A percentile compares a stretch with the other conserved stretches of the same genome.
Evolutionary conservation across 805 yeast species (phyloP).

Genomic region (Myxozyma mucilagina): DNA sequence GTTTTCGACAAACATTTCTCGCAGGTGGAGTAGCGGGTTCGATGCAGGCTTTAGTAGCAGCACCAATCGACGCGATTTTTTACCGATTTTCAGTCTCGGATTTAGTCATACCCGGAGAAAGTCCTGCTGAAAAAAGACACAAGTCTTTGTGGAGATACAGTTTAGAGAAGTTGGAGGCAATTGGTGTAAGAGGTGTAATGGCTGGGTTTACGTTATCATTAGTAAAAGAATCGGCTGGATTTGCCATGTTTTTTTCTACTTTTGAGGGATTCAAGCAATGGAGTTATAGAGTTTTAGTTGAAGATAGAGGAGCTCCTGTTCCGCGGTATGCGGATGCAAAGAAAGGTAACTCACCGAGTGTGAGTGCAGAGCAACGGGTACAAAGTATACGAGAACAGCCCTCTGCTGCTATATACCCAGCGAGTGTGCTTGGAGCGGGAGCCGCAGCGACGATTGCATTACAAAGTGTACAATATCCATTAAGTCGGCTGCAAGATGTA

Average conservation of each 20-base stretch:
- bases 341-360: not conserved
- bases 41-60: conserved; percentile 84
- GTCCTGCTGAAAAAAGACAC: conserved; percentile 36
- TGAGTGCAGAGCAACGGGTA: not conserved
- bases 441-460: conserved; percentile 79
- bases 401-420: conserved; percentile 50
- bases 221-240: conserved; percentile 74
- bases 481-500: conserved; percentile 73
- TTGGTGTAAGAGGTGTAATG: conserved; percentile 82
- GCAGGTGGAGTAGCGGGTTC: conserved; percentile 89
- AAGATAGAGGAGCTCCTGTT: conserved; percentile 22
- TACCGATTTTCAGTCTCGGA: conserved; percentile 79
- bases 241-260: conserved; percentile 56
- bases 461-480: conserved; percentile 79
- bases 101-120: conserved; percentile 47
- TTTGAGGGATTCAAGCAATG: conserved; percentile 58
- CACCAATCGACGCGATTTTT: conserved; percentile 89
- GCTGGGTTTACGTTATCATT: conserved; percentile 84
- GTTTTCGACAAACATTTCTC: conserved; percentile 51
- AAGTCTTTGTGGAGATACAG: conserved; percentile 79
- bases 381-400: conserved; percentile 21
- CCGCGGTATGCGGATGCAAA: conserved; percentile 26
- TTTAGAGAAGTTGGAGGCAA: conserved; percentile 60
- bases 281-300: conserved; percentile 18
- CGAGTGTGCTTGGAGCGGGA: conserved; percentile 79